Evolutionary conservation across 352 stramenopile genomes (phyloP), one percentile per base, ranked within the genome.

Genomic region (Phytopythium litorale): DNA sequence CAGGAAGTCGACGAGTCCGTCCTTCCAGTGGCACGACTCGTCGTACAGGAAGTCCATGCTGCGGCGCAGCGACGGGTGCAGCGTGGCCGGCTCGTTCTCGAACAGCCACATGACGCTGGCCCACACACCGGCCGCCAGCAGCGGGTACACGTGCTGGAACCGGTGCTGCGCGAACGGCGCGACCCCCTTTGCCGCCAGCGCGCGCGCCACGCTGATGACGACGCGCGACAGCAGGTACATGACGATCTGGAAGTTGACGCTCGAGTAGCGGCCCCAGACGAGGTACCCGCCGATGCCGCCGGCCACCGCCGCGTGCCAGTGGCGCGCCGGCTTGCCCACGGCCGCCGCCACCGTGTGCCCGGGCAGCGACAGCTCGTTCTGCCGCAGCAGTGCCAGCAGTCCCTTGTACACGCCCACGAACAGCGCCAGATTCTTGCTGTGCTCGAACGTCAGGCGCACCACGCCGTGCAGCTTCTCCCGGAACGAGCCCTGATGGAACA

Each of bases 41-140:
- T 93, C 80, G 72, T 96, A 96, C 15, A 95, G 71, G 65, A 91
- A 96, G 53, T 95, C 81, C 88, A 96, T 96, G 68, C 86, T 95
- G 71, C 86, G 88, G 46, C 79, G 79, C 43, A 96, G 75, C 45
- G 85, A 94, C 38, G 82, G 70, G 61, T 96, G 88, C 56, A 96
- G 72, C 64, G 72, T 73, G n/a, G 73, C 30, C 42, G 77, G 73
- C 52, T 96, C 78, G 71, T 89, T 94, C 71, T 96, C 88, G 67
- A 91, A 96, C 23, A 94, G 72, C 83, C 83, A 96, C 83, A 96
- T 94, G 59, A 94, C 84, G 9, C 74, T 63, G 33, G 72, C 84
- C 88, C 88, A 96, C 28, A 87, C 81, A n/a, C 77, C 73, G 0
- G 81, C 88, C 55, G 83, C 84, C 9, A 96, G 67, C 50, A 84